Evolutionary conservation across 2,329 filamentous ascomycete species (phyloP), one percentile per base, ranked within the genome.

Genomic region (Drechslera avenae): DNA sequence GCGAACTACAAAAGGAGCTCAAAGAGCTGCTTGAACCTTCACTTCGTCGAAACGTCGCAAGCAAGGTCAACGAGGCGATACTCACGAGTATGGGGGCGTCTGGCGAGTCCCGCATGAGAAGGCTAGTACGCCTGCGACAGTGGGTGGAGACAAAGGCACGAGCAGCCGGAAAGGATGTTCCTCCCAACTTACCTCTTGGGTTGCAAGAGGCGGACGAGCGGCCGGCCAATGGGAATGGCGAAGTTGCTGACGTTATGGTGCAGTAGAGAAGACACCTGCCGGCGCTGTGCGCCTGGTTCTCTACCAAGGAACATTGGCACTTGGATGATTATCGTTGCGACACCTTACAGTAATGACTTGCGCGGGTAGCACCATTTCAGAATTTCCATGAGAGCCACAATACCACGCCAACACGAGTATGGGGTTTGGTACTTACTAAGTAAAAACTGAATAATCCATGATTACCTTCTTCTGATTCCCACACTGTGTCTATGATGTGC

Each of bases 41-140:
- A 39, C 81, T 97, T 36, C 86, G 94, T 54, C 85, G 87, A 60
- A 84, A 87, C 35, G 91, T 97, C n/a, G 94, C 94, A 4, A 86
- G 87, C 54, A 83, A 83, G 62, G 94, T 99, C 46, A 99, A 99
- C 69, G 87, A 91, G 73, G 90, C 91, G 9, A 91, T 99, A 45
- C 77, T 97, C 19, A 80, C 83, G 48, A 86, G 83, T 42, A 87
- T 92, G 68, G 87, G 87, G 17, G 80, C 86, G 60, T 82, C 86
- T 55, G 84, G 87, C 54, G 90, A 96, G 72, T 88, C 92, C 10
- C 88, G 90, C 19, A 90, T 99, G 58, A 83, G 89, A 48, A 85
- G 89, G 57, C 80, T 99, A 3, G 86, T 96, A 33, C 87, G 87
- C 66, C 82, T 96, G 68, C 84, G 93, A 49, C 86, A 87, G 1